Conservation (phyloP, 768 basidiomycete genomes). For the Amanita muscaria region DNA sequence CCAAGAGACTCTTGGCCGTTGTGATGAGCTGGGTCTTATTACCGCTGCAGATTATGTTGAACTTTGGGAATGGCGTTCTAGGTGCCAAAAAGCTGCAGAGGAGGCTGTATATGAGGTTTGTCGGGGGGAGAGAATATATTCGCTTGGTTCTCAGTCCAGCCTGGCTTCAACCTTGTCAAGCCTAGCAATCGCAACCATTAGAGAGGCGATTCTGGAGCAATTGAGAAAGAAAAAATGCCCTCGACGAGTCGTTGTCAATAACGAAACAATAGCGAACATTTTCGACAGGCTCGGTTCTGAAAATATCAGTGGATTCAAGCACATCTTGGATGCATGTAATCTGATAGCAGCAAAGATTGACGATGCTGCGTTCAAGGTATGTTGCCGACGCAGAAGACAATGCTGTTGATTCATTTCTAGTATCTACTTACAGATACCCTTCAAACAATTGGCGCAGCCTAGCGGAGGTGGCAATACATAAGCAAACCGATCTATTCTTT, state of each 20-base stretch:
- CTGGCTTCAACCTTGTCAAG: conserved; percentile 17
- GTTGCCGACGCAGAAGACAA: no score
- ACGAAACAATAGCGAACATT: background rate
- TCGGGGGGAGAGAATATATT: conserved; percentile 21
- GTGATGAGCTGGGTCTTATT: background rate
- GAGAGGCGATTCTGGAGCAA: background rate
- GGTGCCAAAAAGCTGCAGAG: conserved; percentile 12
- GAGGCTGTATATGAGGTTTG: conserved; percentile 22
- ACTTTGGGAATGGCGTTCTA: conserved; percentile 23
- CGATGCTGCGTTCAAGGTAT: background rate
- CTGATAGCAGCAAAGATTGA: background rate
- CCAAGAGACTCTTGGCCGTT: background rate
- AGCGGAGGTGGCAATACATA: no score
- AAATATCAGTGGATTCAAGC: no score
- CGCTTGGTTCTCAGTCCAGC: conserved; percentile 14
- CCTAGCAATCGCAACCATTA: conserved; percentile 8
- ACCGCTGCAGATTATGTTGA: conserved; percentile 11
- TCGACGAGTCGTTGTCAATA: background rate
- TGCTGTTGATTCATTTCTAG: no score
- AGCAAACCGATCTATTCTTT: no score
- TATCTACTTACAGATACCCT: no score
- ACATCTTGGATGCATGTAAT: no score
- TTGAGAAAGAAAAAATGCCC: background rate
- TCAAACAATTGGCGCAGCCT: no score
- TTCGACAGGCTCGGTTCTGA: background rate